Percentiles rank a stretch among this genome's conserved stretches.
Evolutionary conservation across 495 filamentous ascomycete genomes (phyloP).

Genomic region (Oidiodendron maius): DNA sequence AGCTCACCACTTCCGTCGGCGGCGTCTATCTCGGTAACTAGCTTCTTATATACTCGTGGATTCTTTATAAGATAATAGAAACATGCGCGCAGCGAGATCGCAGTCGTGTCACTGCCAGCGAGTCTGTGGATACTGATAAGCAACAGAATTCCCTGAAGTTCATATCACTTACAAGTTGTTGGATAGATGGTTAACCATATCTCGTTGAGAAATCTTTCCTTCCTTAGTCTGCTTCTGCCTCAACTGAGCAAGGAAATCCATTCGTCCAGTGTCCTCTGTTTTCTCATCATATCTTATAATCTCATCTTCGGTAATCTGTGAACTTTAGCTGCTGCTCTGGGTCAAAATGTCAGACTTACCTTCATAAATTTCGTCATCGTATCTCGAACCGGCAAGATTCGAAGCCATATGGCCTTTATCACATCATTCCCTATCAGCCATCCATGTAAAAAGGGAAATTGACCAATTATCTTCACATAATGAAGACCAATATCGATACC

Average conservation of each 20-base stretch:
- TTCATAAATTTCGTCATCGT: not conserved
- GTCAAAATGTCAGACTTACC: not conserved
- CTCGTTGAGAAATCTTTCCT: not conserved
- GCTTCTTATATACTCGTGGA: conserved; percentile 28
- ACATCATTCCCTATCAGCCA: not conserved
- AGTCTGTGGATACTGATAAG: not conserved
- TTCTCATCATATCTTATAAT: not conserved
- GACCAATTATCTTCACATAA: not conserved
- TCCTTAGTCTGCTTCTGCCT: not conserved
- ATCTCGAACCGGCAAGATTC: not conserved
- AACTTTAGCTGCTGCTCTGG: not conserved
- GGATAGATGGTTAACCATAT: not conserved
- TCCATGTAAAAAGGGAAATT: not conserved
- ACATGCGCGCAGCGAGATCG: conserved; percentile 39
- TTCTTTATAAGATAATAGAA: conserved; percentile 47
- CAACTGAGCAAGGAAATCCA: not conserved
- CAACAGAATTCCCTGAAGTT: not conserved
- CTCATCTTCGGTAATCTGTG: not conserved
- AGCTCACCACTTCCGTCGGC: not conserved
- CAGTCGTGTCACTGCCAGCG: conserved; percentile 46
- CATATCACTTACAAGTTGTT: not conserved
- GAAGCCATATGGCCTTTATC: no score
- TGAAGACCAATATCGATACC: not conserved
- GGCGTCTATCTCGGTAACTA: conserved; percentile 16
- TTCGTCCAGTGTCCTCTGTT: not conserved